Evolutionary conservation across 768 basidiomycete species (phyloP).

Genomic region (Kwoniella sp.): DNA sequence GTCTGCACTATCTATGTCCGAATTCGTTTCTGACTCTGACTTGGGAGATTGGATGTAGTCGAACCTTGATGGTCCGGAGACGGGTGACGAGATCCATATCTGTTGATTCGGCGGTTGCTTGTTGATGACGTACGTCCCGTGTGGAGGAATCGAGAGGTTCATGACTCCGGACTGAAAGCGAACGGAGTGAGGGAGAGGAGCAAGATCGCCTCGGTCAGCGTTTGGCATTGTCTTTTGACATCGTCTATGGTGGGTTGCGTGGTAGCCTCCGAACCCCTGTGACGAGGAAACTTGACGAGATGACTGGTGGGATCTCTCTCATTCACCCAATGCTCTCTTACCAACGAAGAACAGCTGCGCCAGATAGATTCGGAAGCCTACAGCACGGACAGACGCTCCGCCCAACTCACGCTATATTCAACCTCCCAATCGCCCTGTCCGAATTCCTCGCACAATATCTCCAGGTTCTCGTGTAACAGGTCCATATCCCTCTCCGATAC

Average conservation of each 20-base stretch:
- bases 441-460: slow-evolving; percentile 45
- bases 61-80: slow-evolving; percentile 53
- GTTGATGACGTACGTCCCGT: slow-evolving; percentile 56
- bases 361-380: too few species aligned
- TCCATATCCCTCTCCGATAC: slow-evolving; percentile 52
- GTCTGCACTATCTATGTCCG: neutral
- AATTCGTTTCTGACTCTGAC: neutral
- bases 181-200: neutral
- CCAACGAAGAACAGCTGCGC: too few species aligned
- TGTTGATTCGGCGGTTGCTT: slow-evolving; percentile 57
- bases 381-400: neutral
- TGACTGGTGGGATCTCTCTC: too few species aligned
- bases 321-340: too few species aligned
- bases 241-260: too few species aligned
- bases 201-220: too few species aligned
- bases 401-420: slow-evolving; percentile 51
- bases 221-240: too few species aligned
- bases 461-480: slow-evolving; percentile 48
- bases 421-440: slow-evolving; percentile 51
- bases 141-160: slow-evolving; percentile 49
- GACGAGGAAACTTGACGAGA: too few species aligned
- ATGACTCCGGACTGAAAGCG: slow-evolving; percentile 54
- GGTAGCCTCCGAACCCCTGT: too few species aligned
- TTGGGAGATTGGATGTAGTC: slow-evolving; percentile 21
- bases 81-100: slow-evolving; percentile 54